A percentile compares a stretch with the other conserved stretches of the same genome.
Evolutionary conservation across 2,329 filamentous ascomycete species (phyloP).

Genomic region (Talaromyces albobiverticillius): DNA sequence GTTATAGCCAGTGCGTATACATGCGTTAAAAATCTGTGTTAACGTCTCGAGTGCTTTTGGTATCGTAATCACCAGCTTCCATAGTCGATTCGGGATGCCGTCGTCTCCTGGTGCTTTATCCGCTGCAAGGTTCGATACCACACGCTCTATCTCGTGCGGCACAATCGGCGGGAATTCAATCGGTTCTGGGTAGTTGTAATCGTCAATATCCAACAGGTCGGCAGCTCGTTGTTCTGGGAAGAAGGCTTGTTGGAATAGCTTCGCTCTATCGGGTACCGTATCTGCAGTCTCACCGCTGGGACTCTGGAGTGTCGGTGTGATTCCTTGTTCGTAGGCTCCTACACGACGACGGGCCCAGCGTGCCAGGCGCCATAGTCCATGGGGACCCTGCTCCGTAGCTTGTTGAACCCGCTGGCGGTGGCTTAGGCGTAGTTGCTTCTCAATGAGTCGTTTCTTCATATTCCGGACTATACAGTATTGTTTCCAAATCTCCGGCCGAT

Average conservation of each 20-base stretch:
- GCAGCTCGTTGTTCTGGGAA: background rate
- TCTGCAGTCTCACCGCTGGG: background rate
- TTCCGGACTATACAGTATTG: constrained; percentile 21
- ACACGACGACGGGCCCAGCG: constrained; percentile 21
- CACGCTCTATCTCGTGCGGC: background rate
- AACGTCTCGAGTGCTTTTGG: background rate
- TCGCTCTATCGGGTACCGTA: background rate
- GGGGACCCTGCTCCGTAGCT: constrained; percentile 17
- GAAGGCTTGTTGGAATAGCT: background rate
- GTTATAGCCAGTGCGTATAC: background rate
- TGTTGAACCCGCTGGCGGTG: constrained; percentile 23
- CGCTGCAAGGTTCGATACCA: background rate
- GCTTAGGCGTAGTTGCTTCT: constrained; percentile 17
- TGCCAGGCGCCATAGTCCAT: constrained; percentile 22
- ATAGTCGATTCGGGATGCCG: background rate
- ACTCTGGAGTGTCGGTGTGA: background rate
- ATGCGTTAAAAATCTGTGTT: background rate
- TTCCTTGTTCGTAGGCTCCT: background rate
- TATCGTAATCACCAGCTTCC: background rate
- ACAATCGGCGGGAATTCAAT: background rate
- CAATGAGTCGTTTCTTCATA: constrained; percentile 22
- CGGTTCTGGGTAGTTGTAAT: background rate
- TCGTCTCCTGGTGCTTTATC: background rate
- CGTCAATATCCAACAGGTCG: background rate
- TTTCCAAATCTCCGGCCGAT: constrained; percentile 5